Percentiles rank a stretch among this genome's conserved stretches.
Conservation (phyloP, 208 protist genomes). For the Acanthamoeba healyi region DNA sequence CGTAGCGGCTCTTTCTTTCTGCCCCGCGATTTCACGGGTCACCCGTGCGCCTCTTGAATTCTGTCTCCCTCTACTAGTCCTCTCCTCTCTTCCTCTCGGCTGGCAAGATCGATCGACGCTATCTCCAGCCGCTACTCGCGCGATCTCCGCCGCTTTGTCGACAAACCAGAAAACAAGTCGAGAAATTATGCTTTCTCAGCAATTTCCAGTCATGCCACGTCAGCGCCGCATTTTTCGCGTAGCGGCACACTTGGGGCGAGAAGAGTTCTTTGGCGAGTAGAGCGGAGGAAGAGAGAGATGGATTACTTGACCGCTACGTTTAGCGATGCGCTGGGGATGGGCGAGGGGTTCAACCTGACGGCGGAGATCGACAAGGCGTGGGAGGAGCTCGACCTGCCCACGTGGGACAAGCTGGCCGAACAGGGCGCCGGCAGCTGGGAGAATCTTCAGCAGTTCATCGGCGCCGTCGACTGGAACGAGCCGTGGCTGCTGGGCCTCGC, state of each 20-base stretch:
- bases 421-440: not conserved
- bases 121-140: too few relatives aligned
- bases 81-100: too few relatives aligned
- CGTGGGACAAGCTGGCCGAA: not conserved
- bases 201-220: too few relatives aligned
- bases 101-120: too few relatives aligned
- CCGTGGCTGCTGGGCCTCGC: slow-evolving; percentile 35
- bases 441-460: not conserved
- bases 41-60: too few relatives aligned
- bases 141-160: too few relatives aligned
- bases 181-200: too few relatives aligned
- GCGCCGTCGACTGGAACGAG: slow-evolving; percentile 49
- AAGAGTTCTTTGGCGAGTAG: not conserved
- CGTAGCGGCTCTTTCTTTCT: too few relatives aligned
- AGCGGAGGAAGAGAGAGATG: not conserved
- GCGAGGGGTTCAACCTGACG: not conserved
- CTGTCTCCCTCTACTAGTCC: too few relatives aligned
- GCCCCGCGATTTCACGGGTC: too few relatives aligned
- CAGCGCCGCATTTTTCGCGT: too few relatives aligned
- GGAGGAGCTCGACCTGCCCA: slow-evolving; percentile 44
- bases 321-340: not conserved
- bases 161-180: too few relatives aligned
- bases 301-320: not conserved
- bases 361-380: slow-evolving; percentile 33
- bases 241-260: not conserved